These are phyloP conservation scores for Verticillium longisporum DNA, from an alignment of 2,329 filamentous ascomycete species.

Conservation along the genomic window DNA sequence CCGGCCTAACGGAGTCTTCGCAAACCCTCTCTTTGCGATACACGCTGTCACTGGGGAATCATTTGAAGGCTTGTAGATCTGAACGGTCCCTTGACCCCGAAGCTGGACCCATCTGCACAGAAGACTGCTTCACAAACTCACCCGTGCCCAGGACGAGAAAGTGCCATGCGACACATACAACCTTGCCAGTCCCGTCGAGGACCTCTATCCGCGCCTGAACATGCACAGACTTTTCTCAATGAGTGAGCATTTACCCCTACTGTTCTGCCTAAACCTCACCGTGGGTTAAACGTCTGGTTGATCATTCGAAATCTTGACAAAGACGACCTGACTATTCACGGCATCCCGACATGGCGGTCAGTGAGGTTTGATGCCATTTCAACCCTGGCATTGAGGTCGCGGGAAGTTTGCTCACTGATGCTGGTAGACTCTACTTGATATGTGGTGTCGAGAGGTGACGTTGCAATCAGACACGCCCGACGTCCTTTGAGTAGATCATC, in stretches of 20 bases:
- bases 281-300: conserved; percentile 9
- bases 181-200: conserved; percentile 6
- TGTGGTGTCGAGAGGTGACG: too few relatives aligned
- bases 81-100: background rate
- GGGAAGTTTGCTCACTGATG: conserved; percentile 12
- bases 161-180: conserved; percentile 14
- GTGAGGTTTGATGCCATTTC: conserved; percentile 9
- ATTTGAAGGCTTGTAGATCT: too few relatives aligned
- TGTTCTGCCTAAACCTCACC: too few relatives aligned
- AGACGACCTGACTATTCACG: conserved; percentile 7
- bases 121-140: background rate
- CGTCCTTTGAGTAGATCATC: too few relatives aligned
- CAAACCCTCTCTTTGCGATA: background rate
- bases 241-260: too few relatives aligned
- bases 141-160: background rate
- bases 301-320: conserved; percentile 5
- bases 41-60: background rate
- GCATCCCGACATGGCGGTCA: conserved; percentile 5
- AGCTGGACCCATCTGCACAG: background rate
- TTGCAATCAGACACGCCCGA: too few relatives aligned
- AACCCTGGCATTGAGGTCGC: conserved; percentile 14
- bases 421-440: conserved; percentile 9
- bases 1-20: background rate
- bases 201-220: conserved; percentile 3
- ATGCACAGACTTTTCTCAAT: background rate